A percentile compares a stretch with the other conserved stretches of the same genome.
Conservation (phyloP, 2,329 filamentous ascomycete genomes). For the Aspergillus flavus region DNA sequence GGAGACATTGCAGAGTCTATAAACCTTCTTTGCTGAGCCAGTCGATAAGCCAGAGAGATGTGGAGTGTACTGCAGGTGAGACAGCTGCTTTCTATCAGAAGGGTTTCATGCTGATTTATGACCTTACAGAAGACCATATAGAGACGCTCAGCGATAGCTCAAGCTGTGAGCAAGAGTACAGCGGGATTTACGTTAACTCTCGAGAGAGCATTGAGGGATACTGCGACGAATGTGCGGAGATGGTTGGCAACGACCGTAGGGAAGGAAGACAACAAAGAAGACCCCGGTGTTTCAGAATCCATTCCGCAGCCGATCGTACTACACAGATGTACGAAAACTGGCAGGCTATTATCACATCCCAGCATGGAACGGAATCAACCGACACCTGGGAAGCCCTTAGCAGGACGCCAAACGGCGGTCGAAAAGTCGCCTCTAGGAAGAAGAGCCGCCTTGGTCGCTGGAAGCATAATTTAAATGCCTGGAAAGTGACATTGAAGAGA, state of each 20-base stretch:
- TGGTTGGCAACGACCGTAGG: not conserved
- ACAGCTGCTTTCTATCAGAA: not conserved
- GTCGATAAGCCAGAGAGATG: not conserved
- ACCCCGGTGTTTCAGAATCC: not conserved
- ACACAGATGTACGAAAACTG: not conserved
- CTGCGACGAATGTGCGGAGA: not conserved
- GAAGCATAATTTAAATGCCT: not conserved
- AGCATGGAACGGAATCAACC: not conserved
- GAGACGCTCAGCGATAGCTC: not conserved
- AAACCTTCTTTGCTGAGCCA: slow-evolving; percentile 12
- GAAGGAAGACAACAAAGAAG: not conserved
- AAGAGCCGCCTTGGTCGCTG: not conserved
- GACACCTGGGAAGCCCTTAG: not conserved
- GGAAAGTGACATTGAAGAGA: not conserved
- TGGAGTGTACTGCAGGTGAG: not conserved
- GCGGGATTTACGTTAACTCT: not conserved
- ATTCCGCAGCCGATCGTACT: not conserved
- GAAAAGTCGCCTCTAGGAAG: not conserved
- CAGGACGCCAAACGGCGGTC: not conserved
- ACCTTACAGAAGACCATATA: not conserved
- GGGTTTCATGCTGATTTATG: not conserved
- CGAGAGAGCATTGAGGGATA: not conserved
- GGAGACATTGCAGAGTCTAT: not conserved
- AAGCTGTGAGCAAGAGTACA: not conserved
- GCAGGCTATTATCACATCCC: not conserved